Evolutionary conservation across 306 rosid species (phyloP).

Genomic region (Begonia fuchsioides): DNA sequence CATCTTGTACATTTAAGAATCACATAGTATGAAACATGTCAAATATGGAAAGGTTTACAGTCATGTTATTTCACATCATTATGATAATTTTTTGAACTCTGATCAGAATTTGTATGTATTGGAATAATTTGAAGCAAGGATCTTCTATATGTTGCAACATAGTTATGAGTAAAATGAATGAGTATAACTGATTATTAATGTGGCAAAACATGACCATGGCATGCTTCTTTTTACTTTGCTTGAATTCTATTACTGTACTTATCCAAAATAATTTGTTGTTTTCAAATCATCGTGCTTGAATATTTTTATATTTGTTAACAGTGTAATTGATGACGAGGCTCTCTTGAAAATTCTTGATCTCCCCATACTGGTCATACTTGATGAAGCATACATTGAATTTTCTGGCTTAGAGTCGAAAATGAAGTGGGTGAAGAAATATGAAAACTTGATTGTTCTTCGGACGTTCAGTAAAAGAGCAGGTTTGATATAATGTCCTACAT

Average conservation of each 20-base stretch:
- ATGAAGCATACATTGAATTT: slow-evolving; percentile 95
- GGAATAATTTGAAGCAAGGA: too few relatives aligned
- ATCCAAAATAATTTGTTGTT: not conserved
- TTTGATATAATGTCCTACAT: slow-evolving; percentile 12
- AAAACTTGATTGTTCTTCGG: slow-evolving; percentile 80
- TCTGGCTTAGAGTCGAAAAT: slow-evolving; percentile 50
- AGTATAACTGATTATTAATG: too few relatives aligned
- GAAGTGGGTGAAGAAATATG: slow-evolving; percentile 87
- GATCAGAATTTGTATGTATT: too few relatives aligned
- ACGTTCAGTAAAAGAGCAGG: slow-evolving; percentile 99
- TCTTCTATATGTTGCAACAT: too few relatives aligned
- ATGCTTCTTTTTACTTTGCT: too few relatives aligned
- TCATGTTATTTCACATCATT: too few relatives aligned
- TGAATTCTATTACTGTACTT: not conserved
- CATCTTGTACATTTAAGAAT: too few relatives aligned
- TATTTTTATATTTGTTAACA: slow-evolving; percentile 20
- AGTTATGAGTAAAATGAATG: too few relatives aligned
- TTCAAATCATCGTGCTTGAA: not conserved
- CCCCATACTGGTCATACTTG: slow-evolving; percentile 81
- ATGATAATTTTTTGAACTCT: too few relatives aligned
- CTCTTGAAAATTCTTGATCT: slow-evolving; percentile 80
- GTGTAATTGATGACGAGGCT: slow-evolving; percentile 63
- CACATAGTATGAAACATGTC: too few relatives aligned
- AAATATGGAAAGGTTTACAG: too few relatives aligned
- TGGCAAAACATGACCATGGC: too few relatives aligned